Conservation (phyloP, 805 yeast genomes). For the Jamesozyma hellenica region DNA sequence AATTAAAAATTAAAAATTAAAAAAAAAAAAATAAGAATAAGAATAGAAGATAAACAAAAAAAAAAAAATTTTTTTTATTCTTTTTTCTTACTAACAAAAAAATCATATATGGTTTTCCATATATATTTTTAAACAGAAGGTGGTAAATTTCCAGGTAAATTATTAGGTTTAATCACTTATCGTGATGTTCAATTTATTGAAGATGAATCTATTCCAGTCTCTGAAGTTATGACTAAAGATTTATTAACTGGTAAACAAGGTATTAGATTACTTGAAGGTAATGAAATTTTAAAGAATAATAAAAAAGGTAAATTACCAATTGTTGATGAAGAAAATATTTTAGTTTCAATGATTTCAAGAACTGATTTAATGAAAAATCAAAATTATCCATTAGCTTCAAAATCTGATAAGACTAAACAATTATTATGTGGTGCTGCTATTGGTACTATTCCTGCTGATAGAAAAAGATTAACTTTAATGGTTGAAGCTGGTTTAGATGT, state of each 20-base stretch:
- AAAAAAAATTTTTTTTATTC: background rate
- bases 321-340: conserved; percentile 63
- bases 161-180: conserved; percentile 90
- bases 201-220: conserved; percentile 47
- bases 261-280: conserved; percentile 75
- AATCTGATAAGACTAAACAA: conserved; percentile 87
- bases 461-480: conserved; percentile 68
- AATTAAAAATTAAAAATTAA: background rate
- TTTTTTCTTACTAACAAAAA: conserved; percentile 3
- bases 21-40: too few relatives aligned
- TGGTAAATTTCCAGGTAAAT: conserved; percentile 81
- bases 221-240: conserved; percentile 84
- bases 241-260: conserved; percentile 78
- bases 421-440: conserved; percentile 97
- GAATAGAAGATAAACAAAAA: too few relatives aligned
- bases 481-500: conserved; percentile 97
- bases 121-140: conserved; percentile 41
- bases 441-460: conserved; percentile 88
- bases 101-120: background rate
- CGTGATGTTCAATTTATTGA: conserved; percentile 96
- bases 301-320: conserved; percentile 97
- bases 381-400: conserved; percentile 88
- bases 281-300: conserved; percentile 78
- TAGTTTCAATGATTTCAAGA: conserved; percentile 84
- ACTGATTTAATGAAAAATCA: conserved; percentile 95